phyloP scores from a whole-genome alignment of 768 basidiomycete genomes.

The Coprinopsis marcescibilis region DNA sequence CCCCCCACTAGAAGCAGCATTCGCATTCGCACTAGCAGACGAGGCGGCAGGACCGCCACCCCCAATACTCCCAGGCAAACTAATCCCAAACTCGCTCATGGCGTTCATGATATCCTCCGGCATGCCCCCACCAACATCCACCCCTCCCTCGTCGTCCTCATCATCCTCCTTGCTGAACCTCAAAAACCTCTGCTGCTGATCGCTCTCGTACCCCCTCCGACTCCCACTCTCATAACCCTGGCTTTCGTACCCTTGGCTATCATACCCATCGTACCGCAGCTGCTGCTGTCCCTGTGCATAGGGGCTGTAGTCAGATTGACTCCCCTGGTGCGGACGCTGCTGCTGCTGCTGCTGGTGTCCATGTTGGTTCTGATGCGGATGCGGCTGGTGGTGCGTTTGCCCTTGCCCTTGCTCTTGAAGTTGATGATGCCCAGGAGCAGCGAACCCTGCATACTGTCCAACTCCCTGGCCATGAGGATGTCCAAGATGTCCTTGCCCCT shows the following conservation, averaged over 20 bases:
- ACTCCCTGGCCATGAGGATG: background rate
- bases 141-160: background rate
- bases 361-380: background rate
- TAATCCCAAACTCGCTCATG: conserved; percentile 4
- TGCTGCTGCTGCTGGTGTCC: background rate
- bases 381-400: background rate
- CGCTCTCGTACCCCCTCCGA: background rate
- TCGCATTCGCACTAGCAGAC: background rate
- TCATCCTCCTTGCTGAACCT: too few relatives aligned
- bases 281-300: too few relatives aligned
- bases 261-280: too few relatives aligned
- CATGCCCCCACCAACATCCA: background rate
- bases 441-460: background rate
- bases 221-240: too few relatives aligned
- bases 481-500: background rate
- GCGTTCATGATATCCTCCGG: conserved; percentile 8
- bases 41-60: background rate
- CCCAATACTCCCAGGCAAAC: background rate
- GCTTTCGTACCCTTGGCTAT: too few relatives aligned
- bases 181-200: background rate
- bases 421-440: background rate
- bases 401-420: background rate
- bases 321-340: background rate
- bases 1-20: background rate
- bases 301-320: background rate